Evolutionary conservation across 441 rosid species (phyloP).

Genomic region (Populus tomentosa): DNA sequence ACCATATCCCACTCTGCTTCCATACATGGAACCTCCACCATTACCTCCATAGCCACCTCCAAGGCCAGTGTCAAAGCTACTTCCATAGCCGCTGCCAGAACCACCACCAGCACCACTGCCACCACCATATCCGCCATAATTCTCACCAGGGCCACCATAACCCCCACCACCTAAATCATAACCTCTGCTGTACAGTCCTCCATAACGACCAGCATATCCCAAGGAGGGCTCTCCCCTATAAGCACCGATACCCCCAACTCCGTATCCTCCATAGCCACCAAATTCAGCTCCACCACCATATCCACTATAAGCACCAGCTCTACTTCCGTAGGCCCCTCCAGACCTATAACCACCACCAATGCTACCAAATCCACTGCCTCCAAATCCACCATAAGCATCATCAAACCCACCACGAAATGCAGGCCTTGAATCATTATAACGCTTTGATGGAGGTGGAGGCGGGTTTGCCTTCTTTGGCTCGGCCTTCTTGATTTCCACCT

Average conservation of each 20-base stretch:
- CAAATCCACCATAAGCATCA: conserved; percentile 70
- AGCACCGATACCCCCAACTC: conserved; percentile 33
- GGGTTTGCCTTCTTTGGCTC: conserved; percentile 90
- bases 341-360: conserved; percentile 53
- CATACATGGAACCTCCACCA: conserved; percentile 41
- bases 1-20: conserved; percentile 72
- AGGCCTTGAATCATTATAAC: conserved; percentile 67
- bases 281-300: conserved; percentile 51
- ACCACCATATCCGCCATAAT: conserved; percentile 61
- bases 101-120: conserved; percentile 46
- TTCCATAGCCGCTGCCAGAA: conserved; percentile 49
- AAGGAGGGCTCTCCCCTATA: conserved; percentile 69
- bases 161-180: conserved; percentile 66
- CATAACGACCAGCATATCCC: conserved; percentile 82
- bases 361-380: conserved; percentile 40
- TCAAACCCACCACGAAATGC: conserved; percentile 59
- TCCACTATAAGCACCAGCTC: conserved; percentile 67
- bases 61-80: conserved; percentile 47
- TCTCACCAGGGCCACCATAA: conserved; percentile 46
- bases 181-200: conserved; percentile 68
- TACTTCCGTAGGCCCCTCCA: conserved; percentile 64
- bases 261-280: conserved; percentile 65
- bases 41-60: conserved; percentile 58
- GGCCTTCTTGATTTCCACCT: conserved; percentile 99
- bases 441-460: conserved; percentile 57